Base-by-base conservation (phyloP, 345 rosid genomes). In the Populus davidiana region DNA sequence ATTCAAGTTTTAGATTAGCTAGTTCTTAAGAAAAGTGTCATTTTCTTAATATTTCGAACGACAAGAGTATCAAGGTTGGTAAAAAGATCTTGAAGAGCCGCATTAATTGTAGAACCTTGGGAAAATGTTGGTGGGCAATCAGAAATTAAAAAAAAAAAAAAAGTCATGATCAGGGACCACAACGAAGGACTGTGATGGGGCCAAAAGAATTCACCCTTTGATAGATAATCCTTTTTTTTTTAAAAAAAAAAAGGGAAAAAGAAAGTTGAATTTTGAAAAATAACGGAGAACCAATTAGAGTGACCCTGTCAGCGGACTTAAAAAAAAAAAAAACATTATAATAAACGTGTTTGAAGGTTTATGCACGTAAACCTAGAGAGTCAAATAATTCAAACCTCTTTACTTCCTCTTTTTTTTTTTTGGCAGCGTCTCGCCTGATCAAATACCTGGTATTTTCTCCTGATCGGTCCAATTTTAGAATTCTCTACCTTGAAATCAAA, bases 341-440 rank as follows among this genome's bases (percentile, higher is more conserved):
- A 8, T 4, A 13, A 10, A 71, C 89, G 87, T 78, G 72, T 86
- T 86, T 82, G 84, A 86, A 84, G 86, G 89, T 43, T 79, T 59
- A 27, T 36, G 66, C 10, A 44, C 29, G 27, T 1, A n/a, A 38
- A 25, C 67, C 31, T 0, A 6, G 1, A 10, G 6, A 79, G 82
- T 79, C 78, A 44, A 61, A 44, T 62, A 2, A 31, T 69, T 79
- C 71, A 44, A 69, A 68, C 47, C 0, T 13, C 21, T 59, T 43
- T 4, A 13, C 36, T 76, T 27, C 31, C 3, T 77, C 2, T 39
- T 39, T 39, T 8, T 8, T 8, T 41, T 8, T 2, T 56, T 39
- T 20, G 10, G 25, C 21, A 0, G 5, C 27, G 43, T 39, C n/a
- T 16, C 2, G 44, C 49, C 38, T 9, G 5, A 16, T 41, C 67